Evolutionary conservation across 371 early-diverging fungal species (phyloP), one percentile per base, ranked within the genome.

Genomic region (Dinochytrium kinnereticum): DNA sequence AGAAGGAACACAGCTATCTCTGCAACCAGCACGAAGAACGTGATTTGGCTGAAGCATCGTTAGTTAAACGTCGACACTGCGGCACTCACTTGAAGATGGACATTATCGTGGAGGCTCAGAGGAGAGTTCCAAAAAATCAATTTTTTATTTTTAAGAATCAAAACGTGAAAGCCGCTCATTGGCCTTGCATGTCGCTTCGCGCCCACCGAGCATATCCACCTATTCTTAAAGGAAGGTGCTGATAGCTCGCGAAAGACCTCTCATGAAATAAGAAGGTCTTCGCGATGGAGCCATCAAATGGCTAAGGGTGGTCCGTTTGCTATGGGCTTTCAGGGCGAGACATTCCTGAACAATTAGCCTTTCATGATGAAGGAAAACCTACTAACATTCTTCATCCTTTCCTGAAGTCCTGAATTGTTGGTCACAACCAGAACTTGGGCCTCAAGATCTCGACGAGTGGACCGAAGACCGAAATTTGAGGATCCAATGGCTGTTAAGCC

Each of bases 381-480:
- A 7, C 44, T 44, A 21, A 91, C 94, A 82, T 91, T 82, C 65
- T 88, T 81, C 68, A 95, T 72, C 38, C 81, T 78, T 37, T 78
- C 73, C 70, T 86, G 89, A 61, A 96, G 77, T 5, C 69, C 78
- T 33, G 67, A 49, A 53, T 92, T 89, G 1, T 79, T 76, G 21
- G 95, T 94, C 34, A 91, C 81, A 0, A 96, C 75, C 10, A 93
- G 78, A 0, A 92, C 84, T 73, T 97, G 95, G 15, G 94, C 91
- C 74, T 98, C 98, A 71, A 98, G 73, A 78, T 98, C 98, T 19
- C 96, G 86, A 30, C 89, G 86, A n/a, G 91, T 83, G 0, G 97
- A 97, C 40, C 97, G 88, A 74, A 93, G 89, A 0, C 95, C 95
- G 84, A 92, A 96, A 81, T 98, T 98, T 17, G 95, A 91, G 0